Evolutionary conservation across 768 basidiomycete species (phyloP).

Genomic region (Tylopilus felleus): DNA sequence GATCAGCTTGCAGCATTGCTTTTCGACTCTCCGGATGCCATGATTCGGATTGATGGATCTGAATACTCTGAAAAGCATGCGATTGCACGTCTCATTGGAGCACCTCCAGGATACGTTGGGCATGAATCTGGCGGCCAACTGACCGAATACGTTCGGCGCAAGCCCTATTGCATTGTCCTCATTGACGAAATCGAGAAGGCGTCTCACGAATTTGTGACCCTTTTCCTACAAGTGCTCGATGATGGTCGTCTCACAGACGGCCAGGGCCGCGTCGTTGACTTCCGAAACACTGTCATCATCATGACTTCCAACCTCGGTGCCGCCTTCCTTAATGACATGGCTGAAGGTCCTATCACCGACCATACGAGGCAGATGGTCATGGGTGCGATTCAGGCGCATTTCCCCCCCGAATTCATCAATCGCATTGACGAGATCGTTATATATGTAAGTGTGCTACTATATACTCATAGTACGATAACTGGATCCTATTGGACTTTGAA

Average conservation of each 20-base stretch:
- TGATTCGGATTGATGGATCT: conserved; percentile 90
- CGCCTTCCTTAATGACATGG: conserved; percentile 69
- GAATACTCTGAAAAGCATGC: conserved; percentile 89
- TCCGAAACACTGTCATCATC: conserved; percentile 89
- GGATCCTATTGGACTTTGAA: conserved; percentile 27
- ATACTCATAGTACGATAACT: conserved; percentile 1
- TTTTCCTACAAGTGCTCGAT: conserved; percentile 83
- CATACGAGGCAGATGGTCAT: conserved; percentile 67
- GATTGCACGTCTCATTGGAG: conserved; percentile 64
- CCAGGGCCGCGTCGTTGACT: conserved; percentile 85
- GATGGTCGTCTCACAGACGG: conserved; percentile 91
- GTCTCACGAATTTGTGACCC: conserved; percentile 66
- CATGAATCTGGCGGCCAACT: conserved; percentile 88
- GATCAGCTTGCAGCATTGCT: conserved; percentile 78
- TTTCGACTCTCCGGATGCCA: conserved; percentile 87
- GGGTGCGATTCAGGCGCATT: conserved; percentile 76
- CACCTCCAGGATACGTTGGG: conserved; percentile 88
- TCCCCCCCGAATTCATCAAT: conserved; percentile 92
- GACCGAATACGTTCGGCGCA: conserved; percentile 89
- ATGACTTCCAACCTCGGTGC: conserved; percentile 94
- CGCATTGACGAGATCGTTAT: conserved; percentile 85
- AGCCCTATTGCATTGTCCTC: conserved; percentile 83
- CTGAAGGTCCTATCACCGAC: conserved; percentile 62
- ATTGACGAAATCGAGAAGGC: conserved; percentile 94
- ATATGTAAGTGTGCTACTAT: conserved; percentile 39